These are phyloP conservation scores for Suhomyces atakaporum DNA, from an alignment of 1,139 yeast genomes.

Conservation along the genomic window DNA sequence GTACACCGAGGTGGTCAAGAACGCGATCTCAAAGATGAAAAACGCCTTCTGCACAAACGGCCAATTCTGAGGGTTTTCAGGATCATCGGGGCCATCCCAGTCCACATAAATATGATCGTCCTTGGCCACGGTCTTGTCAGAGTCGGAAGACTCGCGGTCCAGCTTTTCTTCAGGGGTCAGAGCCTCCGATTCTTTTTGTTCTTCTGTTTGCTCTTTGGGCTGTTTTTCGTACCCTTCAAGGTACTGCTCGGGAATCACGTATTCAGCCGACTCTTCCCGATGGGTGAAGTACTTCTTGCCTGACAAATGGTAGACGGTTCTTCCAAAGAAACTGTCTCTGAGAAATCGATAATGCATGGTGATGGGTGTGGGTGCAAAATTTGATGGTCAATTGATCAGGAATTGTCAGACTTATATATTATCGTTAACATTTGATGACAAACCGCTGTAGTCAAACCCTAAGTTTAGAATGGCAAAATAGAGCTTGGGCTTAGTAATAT, in stretches of 20 bases:
- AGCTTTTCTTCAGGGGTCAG: no score
- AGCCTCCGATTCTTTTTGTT: no score
- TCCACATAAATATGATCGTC: slow-evolving; percentile 21
- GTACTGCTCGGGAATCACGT: slow-evolving; percentile 37
- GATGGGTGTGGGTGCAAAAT: no score
- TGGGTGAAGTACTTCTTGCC: slow-evolving; percentile 30
- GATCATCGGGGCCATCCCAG: slow-evolving; percentile 57
- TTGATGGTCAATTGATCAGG: no score
- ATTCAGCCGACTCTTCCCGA: slow-evolving; percentile 35
- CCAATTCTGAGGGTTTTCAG: slow-evolving; percentile 64
- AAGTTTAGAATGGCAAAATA: no score
- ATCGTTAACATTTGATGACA: slow-evolving; percentile 5
- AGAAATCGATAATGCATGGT: slow-evolving; percentile 21
- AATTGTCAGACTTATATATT: no score
- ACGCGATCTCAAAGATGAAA: slow-evolving; percentile 40
- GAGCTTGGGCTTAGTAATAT: no score
- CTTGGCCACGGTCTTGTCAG: slow-evolving; percentile 2
- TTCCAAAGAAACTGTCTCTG: slow-evolving; percentile 39
- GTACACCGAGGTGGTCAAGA: slow-evolving; percentile 55
- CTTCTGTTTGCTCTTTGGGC: slow-evolving; percentile 3
- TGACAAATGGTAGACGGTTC: slow-evolving; percentile 34
- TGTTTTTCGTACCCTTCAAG: slow-evolving; percentile 9
- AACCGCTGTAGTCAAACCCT: no score
- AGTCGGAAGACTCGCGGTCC: slow-evolving; percentile 3
- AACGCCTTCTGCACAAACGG: slow-evolving; percentile 37